Conservation (phyloP, 2,329 filamentous ascomycete species). For the Colletotrichum australisinense region DNA sequence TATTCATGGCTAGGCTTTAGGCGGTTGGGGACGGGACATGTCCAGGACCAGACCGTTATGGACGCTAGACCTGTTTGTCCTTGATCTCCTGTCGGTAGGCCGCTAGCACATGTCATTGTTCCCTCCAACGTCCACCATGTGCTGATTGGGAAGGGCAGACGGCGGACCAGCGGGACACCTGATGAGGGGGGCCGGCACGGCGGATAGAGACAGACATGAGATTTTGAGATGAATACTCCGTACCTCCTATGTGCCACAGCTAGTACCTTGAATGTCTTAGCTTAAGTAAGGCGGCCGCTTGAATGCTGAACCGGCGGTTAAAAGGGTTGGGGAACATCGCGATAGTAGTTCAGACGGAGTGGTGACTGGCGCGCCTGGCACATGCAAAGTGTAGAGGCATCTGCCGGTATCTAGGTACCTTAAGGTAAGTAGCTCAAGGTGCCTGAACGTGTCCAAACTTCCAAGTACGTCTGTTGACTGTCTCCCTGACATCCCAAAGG, state of each 20-base stretch:
- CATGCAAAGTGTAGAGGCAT: background rate
- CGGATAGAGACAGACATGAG: background rate
- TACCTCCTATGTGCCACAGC: background rate
- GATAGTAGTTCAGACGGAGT: background rate
- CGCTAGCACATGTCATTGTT: slow-evolving; percentile 30
- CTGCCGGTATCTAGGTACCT: background rate
- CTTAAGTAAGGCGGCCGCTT: background rate
- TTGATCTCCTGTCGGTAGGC: slow-evolving; percentile 2
- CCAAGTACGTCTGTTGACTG: background rate
- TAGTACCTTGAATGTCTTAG: background rate
- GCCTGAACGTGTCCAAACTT: background rate
- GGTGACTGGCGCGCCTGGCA: background rate
- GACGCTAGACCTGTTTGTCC: background rate
- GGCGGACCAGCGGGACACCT: slow-evolving; percentile 16
- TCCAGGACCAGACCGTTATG: slow-evolving; percentile 6
- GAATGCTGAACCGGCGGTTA: background rate
- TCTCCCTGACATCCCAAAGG: background rate
- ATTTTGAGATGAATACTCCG: slow-evolving; percentile 1
- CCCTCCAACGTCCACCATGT: background rate
- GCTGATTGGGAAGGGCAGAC: background rate
- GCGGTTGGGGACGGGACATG: background rate
- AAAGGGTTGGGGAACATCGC: slow-evolving; percentile 16
- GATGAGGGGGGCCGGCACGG: slow-evolving; percentile 1
- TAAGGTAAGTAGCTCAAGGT: too few relatives aligned
- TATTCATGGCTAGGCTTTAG: background rate